Conservation (phyloP, 805 yeast species). For the Blastobotrys americana region DNA sequence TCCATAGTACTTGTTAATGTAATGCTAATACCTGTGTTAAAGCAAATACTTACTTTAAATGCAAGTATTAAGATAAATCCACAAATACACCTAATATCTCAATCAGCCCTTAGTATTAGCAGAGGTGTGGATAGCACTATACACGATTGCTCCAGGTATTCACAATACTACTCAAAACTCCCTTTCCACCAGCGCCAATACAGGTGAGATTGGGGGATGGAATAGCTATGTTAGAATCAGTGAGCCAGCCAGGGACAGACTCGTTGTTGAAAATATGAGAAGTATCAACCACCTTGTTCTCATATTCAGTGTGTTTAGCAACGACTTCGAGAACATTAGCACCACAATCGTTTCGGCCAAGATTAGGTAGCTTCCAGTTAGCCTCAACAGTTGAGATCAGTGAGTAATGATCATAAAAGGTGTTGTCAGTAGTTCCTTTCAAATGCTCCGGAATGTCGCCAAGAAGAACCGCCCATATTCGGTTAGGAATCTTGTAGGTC, state of each 20-base stretch:
- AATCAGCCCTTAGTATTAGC: too few species aligned
- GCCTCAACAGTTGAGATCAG: constrained; percentile 43
- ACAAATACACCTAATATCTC: too few species aligned
- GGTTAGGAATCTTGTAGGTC: constrained; percentile 38
- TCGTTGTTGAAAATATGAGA: constrained; percentile 10
- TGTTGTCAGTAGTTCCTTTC: constrained; percentile 40
- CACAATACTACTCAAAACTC: not conserved
- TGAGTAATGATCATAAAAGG: constrained; percentile 48
- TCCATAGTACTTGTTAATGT: too few species aligned
- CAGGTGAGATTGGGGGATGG: constrained; percentile 11
- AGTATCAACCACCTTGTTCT: constrained; percentile 13
- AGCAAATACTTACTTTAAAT: too few species aligned
- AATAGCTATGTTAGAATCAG: constrained; percentile 4
- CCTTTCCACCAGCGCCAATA: constrained; percentile 13
- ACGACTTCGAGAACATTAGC: constrained; percentile 43
- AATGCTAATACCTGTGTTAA: too few species aligned
- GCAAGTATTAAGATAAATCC: too few species aligned
- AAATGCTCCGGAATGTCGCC: constrained; percentile 39
- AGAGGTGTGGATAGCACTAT: too few species aligned
- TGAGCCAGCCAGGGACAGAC: constrained; percentile 11
- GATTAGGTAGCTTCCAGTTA: constrained; percentile 43
- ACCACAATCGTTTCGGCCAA: constrained; percentile 45
- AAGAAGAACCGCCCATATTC: constrained; percentile 39
- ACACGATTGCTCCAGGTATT: not conserved
- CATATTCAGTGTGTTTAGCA: constrained; percentile 31